These are phyloP conservation scores for Alternaria tenuissima DNA, from an alignment of 2,329 filamentous ascomycete genomes.

Conservation along the genomic window DNA sequence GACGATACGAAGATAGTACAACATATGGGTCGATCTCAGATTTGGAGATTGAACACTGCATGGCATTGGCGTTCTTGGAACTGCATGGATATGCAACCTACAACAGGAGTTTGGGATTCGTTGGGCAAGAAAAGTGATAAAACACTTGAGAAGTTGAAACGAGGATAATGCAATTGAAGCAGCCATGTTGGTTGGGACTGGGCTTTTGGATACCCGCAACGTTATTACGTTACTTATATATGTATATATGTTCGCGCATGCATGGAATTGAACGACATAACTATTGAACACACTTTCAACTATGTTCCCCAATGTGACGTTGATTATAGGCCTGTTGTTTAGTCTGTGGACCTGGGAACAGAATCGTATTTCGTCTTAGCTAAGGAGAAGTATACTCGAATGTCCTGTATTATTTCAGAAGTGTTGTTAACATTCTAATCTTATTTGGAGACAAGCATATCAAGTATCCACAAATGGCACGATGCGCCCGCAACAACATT, in stretches of 20 bases:
- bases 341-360: neutral
- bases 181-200: neutral
- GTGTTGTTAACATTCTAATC: neutral
- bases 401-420: neutral
- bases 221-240: constrained; percentile 2
- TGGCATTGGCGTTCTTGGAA: constrained; percentile 7
- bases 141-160: neutral
- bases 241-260: neutral
- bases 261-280: neutral
- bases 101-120: neutral
- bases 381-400: neutral
- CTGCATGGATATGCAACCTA: constrained; percentile 5
- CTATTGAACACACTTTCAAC: neutral
- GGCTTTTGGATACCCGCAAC: constrained; percentile 13
- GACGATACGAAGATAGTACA: constrained; percentile 1
- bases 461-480: neutral
- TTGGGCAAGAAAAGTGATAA: neutral
- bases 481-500: neutral
- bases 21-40: neutral
- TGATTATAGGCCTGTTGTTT: neutral
- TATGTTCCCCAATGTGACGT: neutral
- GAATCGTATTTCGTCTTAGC: neutral
- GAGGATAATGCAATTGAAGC: constrained; percentile 7
- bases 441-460: neutral
- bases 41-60: constrained; percentile 1